Evolutionary conservation across 1,284 basidiomycete genomes (phyloP).

Genomic region (Fomes fomentarius): DNA sequence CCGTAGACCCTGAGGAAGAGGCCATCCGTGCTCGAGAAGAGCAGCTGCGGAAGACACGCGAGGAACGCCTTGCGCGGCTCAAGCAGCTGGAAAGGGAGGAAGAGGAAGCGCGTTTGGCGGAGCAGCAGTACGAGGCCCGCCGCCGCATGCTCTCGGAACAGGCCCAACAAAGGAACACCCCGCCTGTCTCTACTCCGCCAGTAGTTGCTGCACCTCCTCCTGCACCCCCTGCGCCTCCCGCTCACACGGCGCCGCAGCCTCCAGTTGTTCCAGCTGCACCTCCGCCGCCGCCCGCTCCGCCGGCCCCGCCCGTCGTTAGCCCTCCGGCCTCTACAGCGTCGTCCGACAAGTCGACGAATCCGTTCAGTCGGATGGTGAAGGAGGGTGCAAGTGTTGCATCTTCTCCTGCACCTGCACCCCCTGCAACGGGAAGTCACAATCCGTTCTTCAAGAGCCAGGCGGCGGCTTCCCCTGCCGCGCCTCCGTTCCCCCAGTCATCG

Average conservation of each 20-base stretch:
- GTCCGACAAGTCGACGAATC: conserved; percentile 57
- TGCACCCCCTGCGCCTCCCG: conserved; percentile 31
- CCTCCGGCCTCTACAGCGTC: conserved; percentile 34
- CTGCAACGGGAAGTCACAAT: conserved; percentile 48
- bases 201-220: conserved; percentile 27
- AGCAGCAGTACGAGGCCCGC: conserved; percentile 24
- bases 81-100: conserved; percentile 75
- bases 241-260: conserved; percentile 32
- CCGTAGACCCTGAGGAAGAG: conserved; percentile 68
- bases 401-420: conserved; percentile 35
- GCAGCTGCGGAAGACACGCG: conserved; percentile 62
- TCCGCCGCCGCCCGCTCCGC: conserved; percentile 32
- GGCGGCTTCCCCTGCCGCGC: conserved; percentile 25
- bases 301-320: conserved; percentile 36
- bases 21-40: conserved; percentile 66
- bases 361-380: conserved; percentile 69
- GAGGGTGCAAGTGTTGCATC: conserved; percentile 42
- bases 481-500: conserved; percentile 38
- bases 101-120: conserved; percentile 51
- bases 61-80: conserved; percentile 61
- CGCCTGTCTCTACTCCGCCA: conserved; percentile 9
- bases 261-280: conserved; percentile 36
- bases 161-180: conserved; percentile 9
- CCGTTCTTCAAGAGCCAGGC: conserved; percentile 61
- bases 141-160: conserved; percentile 17